Percentiles rank a stretch among this genome's conserved stretches.
Conservation (phyloP, 495 filamentous ascomycete genomes). For the Cenococcum geophilum region DNA sequence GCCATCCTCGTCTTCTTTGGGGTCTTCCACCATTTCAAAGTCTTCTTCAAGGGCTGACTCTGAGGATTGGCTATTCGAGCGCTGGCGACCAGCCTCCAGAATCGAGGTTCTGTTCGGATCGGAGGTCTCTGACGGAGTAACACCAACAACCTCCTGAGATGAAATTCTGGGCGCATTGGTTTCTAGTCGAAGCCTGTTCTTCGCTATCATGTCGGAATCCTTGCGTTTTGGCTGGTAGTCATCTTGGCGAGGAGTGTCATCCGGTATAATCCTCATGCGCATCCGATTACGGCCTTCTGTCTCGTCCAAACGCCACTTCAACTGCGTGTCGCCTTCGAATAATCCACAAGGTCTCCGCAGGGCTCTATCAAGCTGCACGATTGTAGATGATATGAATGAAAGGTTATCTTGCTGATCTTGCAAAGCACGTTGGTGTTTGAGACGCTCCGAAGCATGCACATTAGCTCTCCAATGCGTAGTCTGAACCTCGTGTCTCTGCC, state of each 20-base stretch:
- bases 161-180: conserved; percentile 34
- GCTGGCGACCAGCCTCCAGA: conserved; percentile 7
- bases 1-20: conserved; percentile 70
- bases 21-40: conserved; percentile 90
- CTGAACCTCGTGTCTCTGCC: conserved; percentile 72
- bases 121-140: conserved; percentile 40
- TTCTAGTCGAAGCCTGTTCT: conserved; percentile 40
- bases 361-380: conserved; percentile 65
- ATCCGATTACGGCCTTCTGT: conserved; percentile 95
- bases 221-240: conserved; percentile 84
- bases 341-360: conserved; percentile 71
- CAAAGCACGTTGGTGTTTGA: conserved; percentile 77
- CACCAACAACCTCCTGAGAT: conserved; percentile 35
- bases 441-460: conserved; percentile 83
- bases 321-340: conserved; percentile 56
- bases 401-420: conserved; percentile 92
- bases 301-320: conserved; percentile 86
- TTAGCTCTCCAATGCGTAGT: conserved; percentile 89
- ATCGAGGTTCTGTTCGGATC: neutral
- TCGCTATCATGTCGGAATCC: conserved; percentile 32
- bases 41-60: conserved; percentile 53
- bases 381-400: conserved; percentile 63
- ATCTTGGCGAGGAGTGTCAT: conserved; percentile 58
- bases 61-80: conserved; percentile 13
- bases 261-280: conserved; percentile 77